Conservation (phyloP, 495 filamentous ascomycete species). For the Articulospora tetracladia region DNA sequence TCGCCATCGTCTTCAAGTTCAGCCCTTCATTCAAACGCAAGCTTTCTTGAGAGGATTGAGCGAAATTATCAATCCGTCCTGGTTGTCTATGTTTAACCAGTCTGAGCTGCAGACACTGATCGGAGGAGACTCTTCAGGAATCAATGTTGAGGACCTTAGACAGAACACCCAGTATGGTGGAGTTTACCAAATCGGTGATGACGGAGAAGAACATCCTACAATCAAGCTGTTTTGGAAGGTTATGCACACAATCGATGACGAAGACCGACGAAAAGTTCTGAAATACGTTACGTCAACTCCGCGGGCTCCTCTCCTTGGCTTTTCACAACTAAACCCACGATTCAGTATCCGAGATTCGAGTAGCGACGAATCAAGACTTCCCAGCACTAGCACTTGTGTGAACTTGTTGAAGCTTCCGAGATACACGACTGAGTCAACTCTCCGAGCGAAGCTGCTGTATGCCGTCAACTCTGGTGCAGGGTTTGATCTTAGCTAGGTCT, state of each 20-base stretch:
- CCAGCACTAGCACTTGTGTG: slow-evolving; percentile 95
- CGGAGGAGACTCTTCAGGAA: slow-evolving; percentile 77
- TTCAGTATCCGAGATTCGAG: slow-evolving; percentile 92
- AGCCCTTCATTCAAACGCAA: slow-evolving; percentile 72
- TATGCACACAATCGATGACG: slow-evolving; percentile 68
- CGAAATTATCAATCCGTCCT: slow-evolving; percentile 83
- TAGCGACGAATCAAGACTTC: slow-evolving; percentile 71
- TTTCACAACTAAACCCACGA: slow-evolving; percentile 75
- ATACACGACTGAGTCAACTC: slow-evolving; percentile 56
- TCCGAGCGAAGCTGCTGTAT: slow-evolving; percentile 82
- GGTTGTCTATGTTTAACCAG: slow-evolving; percentile 99
- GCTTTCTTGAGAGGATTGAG: slow-evolving; percentile 85
- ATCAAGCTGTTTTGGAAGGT: slow-evolving; percentile 90
- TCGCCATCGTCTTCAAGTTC: slow-evolving; percentile 75
- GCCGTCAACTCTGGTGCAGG: slow-evolving; percentile 89
- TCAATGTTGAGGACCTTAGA: slow-evolving; percentile 86
- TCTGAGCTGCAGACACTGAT: slow-evolving; percentile 88
- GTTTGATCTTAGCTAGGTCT: slow-evolving; percentile 84
- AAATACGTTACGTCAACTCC: slow-evolving; percentile 96
- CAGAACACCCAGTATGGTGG: slow-evolving; percentile 84
- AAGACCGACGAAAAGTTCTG: slow-evolving; percentile 77
- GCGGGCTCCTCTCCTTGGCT: slow-evolving; percentile 86
- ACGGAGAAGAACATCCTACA: slow-evolving; percentile 78
- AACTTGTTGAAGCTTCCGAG: slow-evolving; percentile 92
- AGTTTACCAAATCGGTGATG: slow-evolving; percentile 81